Evolutionary conservation across 306 rosid genomes (phyloP), one percentile per base, ranked within the genome.

Genomic region (Lotus japonicus): DNA sequence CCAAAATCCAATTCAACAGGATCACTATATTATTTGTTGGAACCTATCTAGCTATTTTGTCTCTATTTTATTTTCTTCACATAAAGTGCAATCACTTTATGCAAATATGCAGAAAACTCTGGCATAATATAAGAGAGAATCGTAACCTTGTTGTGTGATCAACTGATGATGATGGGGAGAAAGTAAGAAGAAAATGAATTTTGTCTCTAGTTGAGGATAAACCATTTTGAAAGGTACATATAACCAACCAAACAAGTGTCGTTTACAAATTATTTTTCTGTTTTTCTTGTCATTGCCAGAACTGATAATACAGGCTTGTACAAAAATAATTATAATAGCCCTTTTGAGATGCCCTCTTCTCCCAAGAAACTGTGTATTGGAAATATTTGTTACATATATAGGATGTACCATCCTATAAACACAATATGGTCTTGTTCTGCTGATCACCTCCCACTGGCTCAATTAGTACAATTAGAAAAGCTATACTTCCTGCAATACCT

Each of bases 61-160:
- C 14, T 48, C 19, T 28, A 38, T 38, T 26, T 68, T 5, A n/a
- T 42, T 67, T 16, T 49, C 75, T 64, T 21, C 70, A 33, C 12
- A 74, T 44, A 74, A 74, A 70, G 69, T 71, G 17, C 43, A 74
- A n/a, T 49, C 70, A 64, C 70, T 80, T 74, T 70, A 74, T 80
- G 70, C 75, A 70, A 49, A 56, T 13, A 70, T 19, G 70, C 12
- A 33, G 54, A 48, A 64, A 70, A 68, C 43, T 48, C 26, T 68
- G 52, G 75, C 67, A 63, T 62, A 48, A 5, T 12, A 2, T 28
- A 18, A 31, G 12, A 71, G 18, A 64, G 64, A 62, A 45, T 42
- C 11, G 39, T 18, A 69, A 50, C 66, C 28, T 39, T 38, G 3
- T 41, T 53, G 48, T 59, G 41, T 55, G 45, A 26, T 26, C 31